Conservation (phyloP, 2,329 filamentous ascomycete species). For the Cladophialophora yegresii region DNA sequence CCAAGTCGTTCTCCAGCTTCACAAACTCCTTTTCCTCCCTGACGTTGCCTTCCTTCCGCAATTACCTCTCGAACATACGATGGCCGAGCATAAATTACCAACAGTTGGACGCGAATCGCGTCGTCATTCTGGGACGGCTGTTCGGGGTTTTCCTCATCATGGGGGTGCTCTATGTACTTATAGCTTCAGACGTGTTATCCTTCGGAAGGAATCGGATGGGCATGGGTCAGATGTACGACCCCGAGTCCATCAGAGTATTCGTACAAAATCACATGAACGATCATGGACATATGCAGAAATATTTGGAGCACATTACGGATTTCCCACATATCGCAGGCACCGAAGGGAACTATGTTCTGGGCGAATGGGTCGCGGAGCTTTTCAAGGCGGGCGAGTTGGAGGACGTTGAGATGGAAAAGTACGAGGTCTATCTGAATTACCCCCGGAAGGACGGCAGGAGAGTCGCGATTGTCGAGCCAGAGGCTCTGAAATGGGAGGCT, state of each 20-base stretch:
- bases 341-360: constrained; percentile 83
- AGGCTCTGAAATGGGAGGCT: constrained; percentile 73
- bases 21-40: constrained; percentile 61
- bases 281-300: constrained; percentile 65
- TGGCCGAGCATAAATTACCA: constrained; percentile 45
- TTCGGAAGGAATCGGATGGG: constrained; percentile 62
- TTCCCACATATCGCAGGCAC: constrained; percentile 94
- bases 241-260: constrained; percentile 75
- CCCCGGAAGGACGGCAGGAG: constrained; percentile 73
- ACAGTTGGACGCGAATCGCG: constrained; percentile 53
- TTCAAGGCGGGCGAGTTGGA: constrained; percentile 75
- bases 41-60: constrained; percentile 52
- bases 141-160: constrained; percentile 75
- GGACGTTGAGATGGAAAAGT: constrained; percentile 73
- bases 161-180: constrained; percentile 77
- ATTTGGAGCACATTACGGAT: constrained; percentile 73
- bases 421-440: constrained; percentile 90
- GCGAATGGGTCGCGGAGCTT: constrained; percentile 77
- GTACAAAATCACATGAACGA: constrained; percentile 73
- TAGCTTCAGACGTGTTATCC: constrained; percentile 80
- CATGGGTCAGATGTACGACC: constrained; percentile 72
- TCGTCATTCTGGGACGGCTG: constrained; percentile 70
- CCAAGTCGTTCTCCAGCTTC: constrained; percentile 59
- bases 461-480: constrained; percentile 74
- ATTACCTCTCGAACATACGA: constrained; percentile 47